phyloP scores from a whole-genome alignment of 192 early-diverging fungal genomes.

The Blastocladiella britannica region DNA sequence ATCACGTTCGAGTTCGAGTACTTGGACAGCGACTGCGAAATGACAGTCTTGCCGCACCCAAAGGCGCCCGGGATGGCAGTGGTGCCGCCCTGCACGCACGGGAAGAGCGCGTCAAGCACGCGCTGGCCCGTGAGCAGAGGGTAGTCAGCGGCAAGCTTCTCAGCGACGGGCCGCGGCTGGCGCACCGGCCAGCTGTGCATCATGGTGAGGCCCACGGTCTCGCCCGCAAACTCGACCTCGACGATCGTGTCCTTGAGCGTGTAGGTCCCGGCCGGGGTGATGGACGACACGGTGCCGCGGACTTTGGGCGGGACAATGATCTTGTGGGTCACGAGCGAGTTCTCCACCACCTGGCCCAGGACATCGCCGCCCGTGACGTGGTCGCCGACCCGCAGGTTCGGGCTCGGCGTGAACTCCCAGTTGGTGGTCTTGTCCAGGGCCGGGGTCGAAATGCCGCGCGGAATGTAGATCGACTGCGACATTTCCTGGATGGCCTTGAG shows the following conservation, averaged over 20 bases:
- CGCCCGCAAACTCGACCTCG: conserved; percentile 94
- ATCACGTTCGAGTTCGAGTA: conserved; percentile 99
- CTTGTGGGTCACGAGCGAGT: conserved; percentile 77
- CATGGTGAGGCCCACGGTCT: conserved; percentile 81
- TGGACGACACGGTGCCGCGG: conserved; percentile 86
- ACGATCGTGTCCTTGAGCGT: conserved; percentile 76
- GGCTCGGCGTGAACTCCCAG: conserved; percentile 91
- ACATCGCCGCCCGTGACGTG: conserved; percentile 97
- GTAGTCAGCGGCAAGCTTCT: conserved; percentile 86
- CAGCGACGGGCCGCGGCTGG: conserved; percentile 77
- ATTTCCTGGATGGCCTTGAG: conserved; percentile 82
- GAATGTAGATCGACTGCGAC: conserved; percentile 94
- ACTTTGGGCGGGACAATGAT: conserved; percentile 90
- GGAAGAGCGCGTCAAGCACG: conserved; percentile 96
- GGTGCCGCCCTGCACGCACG: conserved; percentile 97
- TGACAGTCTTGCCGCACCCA: conserved; percentile 99
- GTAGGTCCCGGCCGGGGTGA: conserved; percentile 82
- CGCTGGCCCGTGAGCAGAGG: conserved; percentile 96
- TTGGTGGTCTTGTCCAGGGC: conserved; percentile 70
- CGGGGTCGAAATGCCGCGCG: conserved; percentile 94
- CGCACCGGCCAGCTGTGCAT: conserved; percentile 96
- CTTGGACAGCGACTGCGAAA: conserved; percentile 97
- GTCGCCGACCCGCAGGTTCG: conserved; percentile 50
- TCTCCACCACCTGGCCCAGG: conserved; percentile 84
- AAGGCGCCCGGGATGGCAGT: conserved; percentile 99